Evolutionary conservation across 371 early-diverging fungal genomes (phyloP), one percentile per base, ranked within the genome.

Genomic region (Zopfochytrium polystomum): DNA sequence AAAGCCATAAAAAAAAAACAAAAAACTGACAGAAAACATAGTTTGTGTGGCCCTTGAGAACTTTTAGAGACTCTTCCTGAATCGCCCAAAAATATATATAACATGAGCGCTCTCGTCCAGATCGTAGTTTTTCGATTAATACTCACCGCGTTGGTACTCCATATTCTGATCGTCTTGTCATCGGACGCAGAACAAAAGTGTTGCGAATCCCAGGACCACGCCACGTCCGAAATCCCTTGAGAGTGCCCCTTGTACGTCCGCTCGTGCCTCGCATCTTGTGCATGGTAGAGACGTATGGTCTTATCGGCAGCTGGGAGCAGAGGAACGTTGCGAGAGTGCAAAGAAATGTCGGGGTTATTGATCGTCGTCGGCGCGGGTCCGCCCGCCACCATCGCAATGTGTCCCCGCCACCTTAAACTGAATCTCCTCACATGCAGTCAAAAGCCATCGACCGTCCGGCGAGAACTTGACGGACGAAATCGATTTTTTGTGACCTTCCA

Each of bases 11-110:
- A n/a, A n/a, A n/a, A n/a, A n/a, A n/a, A n/a, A n/a, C n/a, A n/a
- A n/a, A n/a, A n/a, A n/a, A n/a, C n/a, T n/a, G n/a, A n/a, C 96
- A 54, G 69, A 96, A 97, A 3, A 98, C 97, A 66, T 90, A 95
- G 74, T 94, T 89, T 1, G 92, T 87, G 73, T 98, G 98, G 1
- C 97, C 97, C 42, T 83, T 83, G 44, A 98, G 77, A 0, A 87
- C 80, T 62, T 91, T 90, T 26, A 88, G 78, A 2, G 92, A 81
- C 42, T 84, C 78, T 6, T 88, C 84, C 86, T 88, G 34, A 4
- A 43, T 26, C 25, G 25, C 34, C 56, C 35, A 57, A 49, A 58
- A 38, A 64, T 46, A 51, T 44, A 33, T 13, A 32, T 49, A 51
- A n/a, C 5, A 57, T 11, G 27, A 27, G 29, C 18, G 44, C 20